Evolutionary conservation across 2,329 filamentous ascomycete species (phyloP), one percentile per base, ranked within the genome.

Genomic region (Paraphaeosphaeria sporulosa): DNA sequence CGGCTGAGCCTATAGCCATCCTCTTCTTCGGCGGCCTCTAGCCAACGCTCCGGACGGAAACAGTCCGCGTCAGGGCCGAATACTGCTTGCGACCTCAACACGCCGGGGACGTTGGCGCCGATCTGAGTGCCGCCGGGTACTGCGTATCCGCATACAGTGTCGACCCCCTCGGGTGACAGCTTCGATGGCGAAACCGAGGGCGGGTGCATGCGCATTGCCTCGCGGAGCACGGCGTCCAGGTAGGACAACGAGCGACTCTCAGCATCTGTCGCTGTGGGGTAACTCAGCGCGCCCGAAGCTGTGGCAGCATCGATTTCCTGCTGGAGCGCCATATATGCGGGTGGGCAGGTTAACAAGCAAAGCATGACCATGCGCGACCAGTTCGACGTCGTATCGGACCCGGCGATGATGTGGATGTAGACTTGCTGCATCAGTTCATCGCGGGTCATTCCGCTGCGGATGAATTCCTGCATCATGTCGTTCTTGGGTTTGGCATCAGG

Each of bases 311-410:
- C 74, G 3, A 84, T 80, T 61, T 87, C 83, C 0, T 55, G 70
- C 2, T 79, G 79, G 0, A 88, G 73, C 2, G 68, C 79, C 2
- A 61, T 57, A 56, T 82, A 78, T 0, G 83, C 78, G 0, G 69
- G 71, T 0, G 83, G 81, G 15, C 78, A 82, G 9, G 82, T 83
- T 8, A 83, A 76, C 44, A 87, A 68, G 65, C 83, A 77, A 15
- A 87, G 77, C 55, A 87, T 67, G 0, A 81, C 83, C 25, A 80
- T 76, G 9, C 85, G 82, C 17, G 88, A 79, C 0, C 80, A 80
- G 0, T 83, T 84, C 1, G 86, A 85, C 0, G 84, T 84, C 0
- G 84, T 87, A 58, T 87, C 86, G 0, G 83, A 84, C 8, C 86
- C 86, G 4, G 85, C 85, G 21, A 52, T 51, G 32, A 51, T 51